phyloP scores from a whole-genome alignment of 352 stramenopile species.

The Phytophthora litchii region DNA sequence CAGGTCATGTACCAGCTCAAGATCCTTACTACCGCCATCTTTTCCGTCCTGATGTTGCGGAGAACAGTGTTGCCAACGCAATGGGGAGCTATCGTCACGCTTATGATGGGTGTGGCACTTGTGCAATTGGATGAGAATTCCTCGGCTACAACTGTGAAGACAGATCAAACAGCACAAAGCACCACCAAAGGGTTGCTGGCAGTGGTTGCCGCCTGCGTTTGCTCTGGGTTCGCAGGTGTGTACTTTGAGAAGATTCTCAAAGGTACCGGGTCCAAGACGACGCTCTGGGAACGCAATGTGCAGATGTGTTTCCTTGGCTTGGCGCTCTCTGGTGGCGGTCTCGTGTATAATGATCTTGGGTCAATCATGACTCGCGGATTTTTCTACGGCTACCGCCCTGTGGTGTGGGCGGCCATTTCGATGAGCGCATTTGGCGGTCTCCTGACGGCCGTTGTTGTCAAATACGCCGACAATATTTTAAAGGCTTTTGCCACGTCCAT shows the following conservation, averaged over 20 bases:
- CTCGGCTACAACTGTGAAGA: slow-evolving; percentile 16
- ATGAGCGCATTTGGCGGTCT: slow-evolving; percentile 76
- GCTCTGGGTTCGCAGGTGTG: slow-evolving; percentile 83
- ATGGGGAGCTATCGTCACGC: slow-evolving; percentile 78
- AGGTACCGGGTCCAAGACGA: slow-evolving; percentile 54
- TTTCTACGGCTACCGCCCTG: slow-evolving; percentile 84
- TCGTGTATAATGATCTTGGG: slow-evolving; percentile 69
- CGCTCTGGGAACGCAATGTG: slow-evolving; percentile 85
- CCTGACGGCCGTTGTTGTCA: slow-evolving; percentile 84
- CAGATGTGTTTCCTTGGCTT: slow-evolving; percentile 84
- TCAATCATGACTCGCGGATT: slow-evolving; percentile 62
- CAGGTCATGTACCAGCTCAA: slow-evolving; percentile 90
- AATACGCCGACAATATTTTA: slow-evolving; percentile 89
- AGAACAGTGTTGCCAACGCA: slow-evolving; percentile 75
- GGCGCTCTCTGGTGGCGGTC: slow-evolving; percentile 56
- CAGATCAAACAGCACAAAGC: slow-evolving; percentile 43
- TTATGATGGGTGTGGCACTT: slow-evolving; percentile 83
- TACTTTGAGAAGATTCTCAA: slow-evolving; percentile 92
- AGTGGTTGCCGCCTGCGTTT: slow-evolving; percentile 74
- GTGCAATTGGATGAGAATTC: slow-evolving; percentile 69
- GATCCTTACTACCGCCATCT: slow-evolving; percentile 87
- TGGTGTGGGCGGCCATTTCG: slow-evolving; percentile 76
- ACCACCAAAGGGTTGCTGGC: slow-evolving; percentile 72
- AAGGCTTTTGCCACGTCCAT: slow-evolving; percentile 89
- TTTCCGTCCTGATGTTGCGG: slow-evolving; percentile 81